Evolutionary conservation across 352 stramenopile genomes (phyloP).

Genomic region (Phytopythium oedochilum): DNA sequence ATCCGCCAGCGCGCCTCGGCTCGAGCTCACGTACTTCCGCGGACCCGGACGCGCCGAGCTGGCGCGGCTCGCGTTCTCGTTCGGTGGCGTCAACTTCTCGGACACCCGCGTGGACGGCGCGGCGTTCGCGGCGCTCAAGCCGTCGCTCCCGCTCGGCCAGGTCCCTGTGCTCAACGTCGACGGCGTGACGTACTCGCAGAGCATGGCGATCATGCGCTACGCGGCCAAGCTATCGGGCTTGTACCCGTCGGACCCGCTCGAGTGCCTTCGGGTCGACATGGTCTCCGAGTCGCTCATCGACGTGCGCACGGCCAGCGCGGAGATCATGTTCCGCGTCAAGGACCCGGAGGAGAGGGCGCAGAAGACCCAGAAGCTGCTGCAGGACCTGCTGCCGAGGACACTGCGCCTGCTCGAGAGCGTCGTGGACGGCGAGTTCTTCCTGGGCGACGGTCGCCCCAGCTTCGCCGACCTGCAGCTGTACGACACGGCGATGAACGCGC

Average conservation of each 20-base stretch:
- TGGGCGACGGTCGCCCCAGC: constrained; percentile 32
- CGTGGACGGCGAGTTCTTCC: constrained; percentile 45
- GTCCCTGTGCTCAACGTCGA: constrained; percentile 49
- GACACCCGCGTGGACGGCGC: constrained; percentile 46
- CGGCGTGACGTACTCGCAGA: constrained; percentile 33
- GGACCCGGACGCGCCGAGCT: constrained; percentile 46
- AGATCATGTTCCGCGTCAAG: constrained; percentile 24
- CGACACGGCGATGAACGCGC: constrained; percentile 38
- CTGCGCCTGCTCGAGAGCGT: constrained; percentile 36
- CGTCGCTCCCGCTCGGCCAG: constrained; percentile 37
- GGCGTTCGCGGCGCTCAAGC: constrained; percentile 48
- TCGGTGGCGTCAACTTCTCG: constrained; percentile 55
- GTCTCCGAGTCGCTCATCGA: constrained; percentile 41
- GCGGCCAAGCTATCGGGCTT: constrained; percentile 27
- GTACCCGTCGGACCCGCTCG: constrained; percentile 22
- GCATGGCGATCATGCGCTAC: constrained; percentile 33
- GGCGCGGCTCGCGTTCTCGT: constrained; percentile 44
- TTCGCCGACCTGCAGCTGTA: constrained; percentile 53
- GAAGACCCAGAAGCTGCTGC: constrained; percentile 35
- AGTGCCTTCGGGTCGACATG: constrained; percentile 28
- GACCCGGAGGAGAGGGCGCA: constrained; percentile 35
- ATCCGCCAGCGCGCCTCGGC: constrained; percentile 6
- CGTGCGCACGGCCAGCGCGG: constrained; percentile 21
- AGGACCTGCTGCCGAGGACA: constrained; percentile 27
- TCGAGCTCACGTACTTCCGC: constrained; percentile 78